Evolutionary conservation across 2,329 filamentous ascomycete species (phyloP).

Genomic region (Xylaria sp.): DNA sequence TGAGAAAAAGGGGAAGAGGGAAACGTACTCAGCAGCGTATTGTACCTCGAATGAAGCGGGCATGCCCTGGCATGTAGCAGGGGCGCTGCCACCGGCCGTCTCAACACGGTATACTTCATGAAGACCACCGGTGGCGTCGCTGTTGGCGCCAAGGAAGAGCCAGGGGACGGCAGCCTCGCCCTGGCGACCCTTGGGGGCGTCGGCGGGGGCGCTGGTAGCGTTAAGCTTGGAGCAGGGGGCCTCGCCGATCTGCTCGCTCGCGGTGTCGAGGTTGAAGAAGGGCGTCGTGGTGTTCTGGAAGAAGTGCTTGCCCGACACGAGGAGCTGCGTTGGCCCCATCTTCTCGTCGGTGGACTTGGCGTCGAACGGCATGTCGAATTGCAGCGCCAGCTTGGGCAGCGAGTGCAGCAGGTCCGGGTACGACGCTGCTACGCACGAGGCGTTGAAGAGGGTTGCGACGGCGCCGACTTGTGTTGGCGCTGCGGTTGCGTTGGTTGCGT

Average conservation of each 20-base stretch:
- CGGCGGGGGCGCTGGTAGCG: constrained; percentile 70
- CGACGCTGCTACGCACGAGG: constrained; percentile 78
- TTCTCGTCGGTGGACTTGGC: constrained; percentile 27
- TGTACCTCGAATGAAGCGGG: constrained; percentile 74
- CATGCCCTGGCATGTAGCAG: constrained; percentile 76
- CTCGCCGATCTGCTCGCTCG: constrained; percentile 65
- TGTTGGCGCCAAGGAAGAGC: constrained; percentile 74
- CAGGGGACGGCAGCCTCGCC: constrained; percentile 80
- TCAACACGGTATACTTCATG: constrained; percentile 84
- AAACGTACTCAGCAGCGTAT: constrained; percentile 85
- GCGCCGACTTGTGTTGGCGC: constrained; percentile 77
- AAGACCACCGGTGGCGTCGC: constrained; percentile 69
- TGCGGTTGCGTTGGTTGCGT: constrained; percentile 66
- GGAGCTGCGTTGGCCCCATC: constrained; percentile 69
- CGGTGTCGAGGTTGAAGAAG: constrained; percentile 80
- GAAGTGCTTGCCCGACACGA: constrained; percentile 81
- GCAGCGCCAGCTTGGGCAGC: constrained; percentile 75
- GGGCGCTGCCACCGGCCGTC: constrained; percentile 83
- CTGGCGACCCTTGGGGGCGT: constrained; percentile 67
- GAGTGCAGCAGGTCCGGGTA: constrained; percentile 73
- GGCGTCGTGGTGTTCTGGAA: constrained; percentile 78
- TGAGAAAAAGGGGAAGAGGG: background rate
- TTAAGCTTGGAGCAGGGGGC: constrained; percentile 71
- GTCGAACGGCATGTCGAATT: constrained; percentile 64
- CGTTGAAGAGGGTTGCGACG: constrained; percentile 87